Percentiles rank a stretch among this genome's conserved stretches.
Evolutionary conservation across 179 eudicot species (phyloP).

Genomic region (Camellia oleifera): DNA sequence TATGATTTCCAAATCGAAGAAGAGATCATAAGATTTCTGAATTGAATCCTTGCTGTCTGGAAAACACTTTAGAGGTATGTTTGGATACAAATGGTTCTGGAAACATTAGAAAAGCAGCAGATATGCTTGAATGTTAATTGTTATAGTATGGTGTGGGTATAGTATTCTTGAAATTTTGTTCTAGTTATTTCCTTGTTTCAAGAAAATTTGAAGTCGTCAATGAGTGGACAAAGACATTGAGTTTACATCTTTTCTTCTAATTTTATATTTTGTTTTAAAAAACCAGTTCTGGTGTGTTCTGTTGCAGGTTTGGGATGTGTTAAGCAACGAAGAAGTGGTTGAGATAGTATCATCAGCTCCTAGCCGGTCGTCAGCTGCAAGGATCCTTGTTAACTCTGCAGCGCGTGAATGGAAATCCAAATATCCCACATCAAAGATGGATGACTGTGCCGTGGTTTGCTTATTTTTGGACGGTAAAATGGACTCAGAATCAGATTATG

Average conservation of each 20-base stretch:
- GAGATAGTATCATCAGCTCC: conserved; percentile 65
- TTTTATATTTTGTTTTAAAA: not conserved
- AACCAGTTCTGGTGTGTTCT: not conserved
- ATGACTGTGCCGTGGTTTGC: conserved; percentile 94
- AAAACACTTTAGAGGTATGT: not conserved
- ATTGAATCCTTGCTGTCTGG: not conserved
- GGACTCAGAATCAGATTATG: conserved; percentile 63
- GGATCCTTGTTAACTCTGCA: conserved; percentile 67
- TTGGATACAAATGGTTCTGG: not conserved
- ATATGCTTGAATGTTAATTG: not conserved
- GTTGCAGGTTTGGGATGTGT: conserved; percentile 86
- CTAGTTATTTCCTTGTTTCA: no score
- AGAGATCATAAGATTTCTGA: not conserved
- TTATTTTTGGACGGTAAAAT: conserved; percentile 83
- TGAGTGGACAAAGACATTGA: no score
- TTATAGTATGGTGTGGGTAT: not conserved
- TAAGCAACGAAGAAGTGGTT: conserved; percentile 89
- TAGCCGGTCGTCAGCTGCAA: conserved; percentile 75
- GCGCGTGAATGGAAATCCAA: conserved; percentile 87
- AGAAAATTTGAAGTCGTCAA: no score
- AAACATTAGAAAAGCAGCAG: not conserved
- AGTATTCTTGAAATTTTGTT: not conserved
- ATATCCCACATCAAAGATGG: conserved; percentile 92
- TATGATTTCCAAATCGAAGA: not conserved
- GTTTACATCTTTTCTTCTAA: not conserved